Evolutionary conservation across 768 basidiomycete genomes (phyloP).

Genomic region (Phanerochaete carnosa): DNA sequence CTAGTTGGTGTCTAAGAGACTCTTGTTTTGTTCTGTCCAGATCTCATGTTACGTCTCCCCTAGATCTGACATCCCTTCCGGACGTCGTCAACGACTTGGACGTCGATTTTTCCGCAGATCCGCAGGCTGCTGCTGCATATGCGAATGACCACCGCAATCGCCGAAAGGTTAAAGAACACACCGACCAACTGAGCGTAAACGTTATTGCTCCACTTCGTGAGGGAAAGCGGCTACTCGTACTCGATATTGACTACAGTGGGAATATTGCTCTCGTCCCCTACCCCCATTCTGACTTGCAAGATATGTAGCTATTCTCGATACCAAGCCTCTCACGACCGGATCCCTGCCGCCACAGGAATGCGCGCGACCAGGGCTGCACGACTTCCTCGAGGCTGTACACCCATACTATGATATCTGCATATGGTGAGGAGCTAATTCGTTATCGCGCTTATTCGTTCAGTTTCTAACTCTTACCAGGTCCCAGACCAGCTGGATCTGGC

Average conservation of each 20-base stretch:
- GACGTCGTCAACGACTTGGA: conserved; percentile 82
- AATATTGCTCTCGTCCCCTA: not conserved
- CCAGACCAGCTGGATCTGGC: conserved; percentile 87
- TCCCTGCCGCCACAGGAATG: conserved; percentile 79
- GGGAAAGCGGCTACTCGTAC: conserved; percentile 78
- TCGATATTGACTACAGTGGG: conserved; percentile 88
- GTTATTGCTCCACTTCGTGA: conserved; percentile 73
- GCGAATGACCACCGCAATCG: conserved; percentile 77
- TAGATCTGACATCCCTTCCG: conserved; percentile 63
- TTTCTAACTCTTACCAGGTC: conserved; percentile 42
- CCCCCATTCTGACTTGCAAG: not conserved
- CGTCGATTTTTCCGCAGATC: conserved; percentile 67
- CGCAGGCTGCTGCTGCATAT: conserved; percentile 54
- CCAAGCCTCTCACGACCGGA: conserved; percentile 80
- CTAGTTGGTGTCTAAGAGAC: conserved; percentile 33
- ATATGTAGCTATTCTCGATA: conserved; percentile 70
- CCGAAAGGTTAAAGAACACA: conserved; percentile 74
- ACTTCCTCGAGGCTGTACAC: conserved; percentile 78
- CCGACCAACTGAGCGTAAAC: conserved; percentile 59
- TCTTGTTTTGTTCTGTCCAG: not conserved
- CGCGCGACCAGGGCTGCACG: conserved; percentile 78
- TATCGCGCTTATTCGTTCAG: not conserved
- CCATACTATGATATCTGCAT: conserved; percentile 88
- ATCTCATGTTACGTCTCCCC: not conserved
- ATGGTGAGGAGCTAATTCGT: conserved; percentile 46